A percentile compares a stretch with the other conserved stretches of the same genome.
phyloP scores from a whole-genome alignment of 2,329 filamentous ascomycete genomes.

The Neonectria hederae region DNA sequence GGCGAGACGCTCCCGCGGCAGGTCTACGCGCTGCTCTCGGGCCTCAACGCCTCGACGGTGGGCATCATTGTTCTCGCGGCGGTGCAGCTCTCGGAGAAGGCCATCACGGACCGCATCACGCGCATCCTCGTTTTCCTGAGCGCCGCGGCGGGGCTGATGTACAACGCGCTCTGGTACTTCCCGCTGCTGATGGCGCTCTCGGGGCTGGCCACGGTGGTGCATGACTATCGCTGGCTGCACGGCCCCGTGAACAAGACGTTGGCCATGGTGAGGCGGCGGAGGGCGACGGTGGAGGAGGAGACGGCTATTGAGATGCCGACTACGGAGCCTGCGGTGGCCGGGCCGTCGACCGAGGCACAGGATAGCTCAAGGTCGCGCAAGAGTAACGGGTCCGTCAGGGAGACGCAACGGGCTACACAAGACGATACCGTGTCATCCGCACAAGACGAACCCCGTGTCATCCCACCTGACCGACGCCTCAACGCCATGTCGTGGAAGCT shows the following conservation, averaged over 20 bases:
- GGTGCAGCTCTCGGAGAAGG: slow-evolving; percentile 72
- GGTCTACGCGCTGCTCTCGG: slow-evolving; percentile 75
- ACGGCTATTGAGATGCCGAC: slow-evolving; percentile 17
- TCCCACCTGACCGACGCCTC: slow-evolving; percentile 48
- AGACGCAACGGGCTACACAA: background rate
- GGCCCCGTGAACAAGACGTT: slow-evolving; percentile 11
- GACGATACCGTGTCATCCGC: background rate
- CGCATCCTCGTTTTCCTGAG: slow-evolving; percentile 71
- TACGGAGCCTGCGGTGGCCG: background rate
- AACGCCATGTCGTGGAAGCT: slow-evolving; percentile 55
- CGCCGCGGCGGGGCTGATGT: slow-evolving; percentile 72
- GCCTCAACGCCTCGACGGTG: slow-evolving; percentile 76
- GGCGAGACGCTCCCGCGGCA: slow-evolving; percentile 65
- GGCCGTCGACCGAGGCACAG: background rate
- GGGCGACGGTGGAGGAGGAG: slow-evolving; percentile 11
- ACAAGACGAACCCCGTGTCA: slow-evolving; percentile 38
- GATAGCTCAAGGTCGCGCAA: background rate
- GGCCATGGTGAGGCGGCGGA: slow-evolving; percentile 13
- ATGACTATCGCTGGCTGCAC: slow-evolving; percentile 56
- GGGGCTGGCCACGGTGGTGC: slow-evolving; percentile 62
- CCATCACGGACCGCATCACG: slow-evolving; percentile 71
- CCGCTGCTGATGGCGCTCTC: slow-evolving; percentile 68
- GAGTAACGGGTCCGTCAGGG: slow-evolving; percentile 12
- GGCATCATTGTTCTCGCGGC: slow-evolving; percentile 77
- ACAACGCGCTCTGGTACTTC: slow-evolving; percentile 81